Base-by-base conservation (phyloP, 1,284 basidiomycete genomes). In the Ceratobasidium papillatum region DNA sequence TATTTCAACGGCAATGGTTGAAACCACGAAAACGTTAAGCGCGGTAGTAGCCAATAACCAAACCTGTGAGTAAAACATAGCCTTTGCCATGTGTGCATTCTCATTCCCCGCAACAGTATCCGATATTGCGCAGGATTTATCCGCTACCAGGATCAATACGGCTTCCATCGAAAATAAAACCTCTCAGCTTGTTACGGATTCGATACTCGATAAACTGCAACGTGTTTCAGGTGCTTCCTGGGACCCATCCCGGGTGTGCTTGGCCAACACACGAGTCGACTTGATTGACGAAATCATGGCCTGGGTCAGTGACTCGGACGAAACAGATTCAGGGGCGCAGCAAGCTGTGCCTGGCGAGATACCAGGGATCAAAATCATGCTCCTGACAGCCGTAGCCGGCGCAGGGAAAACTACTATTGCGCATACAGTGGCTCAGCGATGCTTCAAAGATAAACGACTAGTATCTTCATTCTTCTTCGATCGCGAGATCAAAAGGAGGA, bases 401-500 rank as follows among this genome's bases (percentile, higher is more conserved):
- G 62, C 62, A 8, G 62, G 62, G 0, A 75, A 75, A 45, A 52
- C 62, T 0, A 43, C 65, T 0, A 41, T 75, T 12, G 64, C 74
- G 1, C 64, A 75, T 32, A 61, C 64, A 0, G 7, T 75, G 4
- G 65, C 64, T 30, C 52, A 47, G 3, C 52, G 7, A 19, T 63
- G 38, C 22, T 12, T 7, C 12, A 17, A 62, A 11, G 8, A 32
- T 0, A 47, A 45, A 1, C 41, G 43, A 25, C 65, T 75, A 0
- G 71, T 56, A 2, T 76, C 79, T 1, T 78, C 77, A n/a, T 69
- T 69, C 52, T 68, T 56, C 32, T 56, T 69, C 34, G 41, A 75
- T 17, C 65, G 54, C 7, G 58, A 52, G 45, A 38, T 17, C 34
- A 34, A 41, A 2, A 65, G 34, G 2, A 34, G 74, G 25, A 75